Evolutionary conservation across 1,139 yeast species (phyloP).

Genomic region (Yarrowia galli): DNA sequence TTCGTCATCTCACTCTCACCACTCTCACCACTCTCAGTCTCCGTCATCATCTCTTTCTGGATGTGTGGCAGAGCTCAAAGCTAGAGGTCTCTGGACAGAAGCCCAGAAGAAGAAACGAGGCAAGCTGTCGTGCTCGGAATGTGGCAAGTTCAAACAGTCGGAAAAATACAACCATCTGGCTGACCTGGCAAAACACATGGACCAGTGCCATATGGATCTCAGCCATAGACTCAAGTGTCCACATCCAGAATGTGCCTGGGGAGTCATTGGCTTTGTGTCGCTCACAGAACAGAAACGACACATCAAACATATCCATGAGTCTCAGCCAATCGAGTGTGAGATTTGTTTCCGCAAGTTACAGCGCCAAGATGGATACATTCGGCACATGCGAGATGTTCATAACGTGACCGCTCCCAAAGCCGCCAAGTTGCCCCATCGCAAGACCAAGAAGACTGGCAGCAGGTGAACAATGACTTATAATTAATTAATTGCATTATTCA

Average conservation of each 20-base stretch:
- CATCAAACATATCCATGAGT: background rate
- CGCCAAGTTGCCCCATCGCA: conserved; percentile 4
- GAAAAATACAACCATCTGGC: background rate
- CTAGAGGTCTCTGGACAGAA: conserved; percentile 6
- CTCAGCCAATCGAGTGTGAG: background rate
- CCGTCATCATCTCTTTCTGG: background rate
- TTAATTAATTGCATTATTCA: background rate
- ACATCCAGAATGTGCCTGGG: conserved; percentile 1
- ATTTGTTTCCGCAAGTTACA: background rate
- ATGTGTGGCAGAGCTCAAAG: conserved; percentile 8
- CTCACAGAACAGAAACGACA: conserved; percentile 26
- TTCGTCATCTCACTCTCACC: too few relatives aligned
- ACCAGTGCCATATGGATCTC: background rate
- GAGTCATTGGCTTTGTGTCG: conserved; percentile 8
- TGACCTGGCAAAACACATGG: conserved; percentile 19
- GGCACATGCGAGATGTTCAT: conserved; percentile 27
- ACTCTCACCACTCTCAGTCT: background rate
- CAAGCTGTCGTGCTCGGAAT: conserved; percentile 21
- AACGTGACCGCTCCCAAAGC: background rate
- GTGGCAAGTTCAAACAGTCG: conserved; percentile 14
- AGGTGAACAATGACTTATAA: too few relatives aligned
- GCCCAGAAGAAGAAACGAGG: conserved; percentile 18
- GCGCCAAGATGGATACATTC: conserved; percentile 14
- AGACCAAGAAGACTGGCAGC: background rate
- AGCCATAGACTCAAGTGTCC: conserved; percentile 34